Evolutionary conservation across 208 protist genomes (phyloP), one percentile per base, ranked within the genome.

Genomic region (Acanthamoeba lenticulata): DNA sequence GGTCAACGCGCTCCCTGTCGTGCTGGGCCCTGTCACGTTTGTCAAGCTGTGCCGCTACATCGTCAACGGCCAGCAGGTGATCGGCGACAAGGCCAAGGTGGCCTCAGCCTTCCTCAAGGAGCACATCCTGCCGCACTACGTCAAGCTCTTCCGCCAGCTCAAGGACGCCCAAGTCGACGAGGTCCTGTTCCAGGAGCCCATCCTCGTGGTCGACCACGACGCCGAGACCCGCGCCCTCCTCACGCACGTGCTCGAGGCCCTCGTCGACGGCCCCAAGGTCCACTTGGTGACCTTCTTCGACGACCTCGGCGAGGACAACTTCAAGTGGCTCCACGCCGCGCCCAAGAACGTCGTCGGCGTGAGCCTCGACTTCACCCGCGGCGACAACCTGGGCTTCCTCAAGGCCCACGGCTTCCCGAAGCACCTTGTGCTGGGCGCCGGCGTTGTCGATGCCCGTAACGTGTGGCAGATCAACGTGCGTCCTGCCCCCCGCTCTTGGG

Each of bases 261-360:
- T 32, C 42, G 34, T 36, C 11, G 55, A 89, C 79, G 36, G 42
- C 3, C 24, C 95, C 27, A 55, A 32, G 17, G 47, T 95, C 24
- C 94, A 98, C 27, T 55, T 98, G 17, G 97, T 97, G 19, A 98
- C 98, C 57, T 98, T 98, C 94, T 98, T 98, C 95, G 98, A 97
- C 91, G 83, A 94, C 67, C 94, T 98, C 36, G 72, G 95, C 57
- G 96, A 97, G 40, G 97, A 97, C 74, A 83, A 97, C 24, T 85
- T 55, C 42, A 52, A 85, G 74, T 85, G 74, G 74, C 74, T 85
- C 17, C 93, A 95, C 13, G 95, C 97, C 45, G 92, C 94, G 0
- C 1, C 65, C 34, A 93, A 98, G 34, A 94, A 95, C 42, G 96
- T 98, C 38, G 95, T 97, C 65, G 97, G 97, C n/a, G 88, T 98